These are phyloP conservation scores for Herpotrichia juniperi DNA, from an alignment of 2,329 filamentous ascomycete species.

Conservation along the genomic window DNA sequence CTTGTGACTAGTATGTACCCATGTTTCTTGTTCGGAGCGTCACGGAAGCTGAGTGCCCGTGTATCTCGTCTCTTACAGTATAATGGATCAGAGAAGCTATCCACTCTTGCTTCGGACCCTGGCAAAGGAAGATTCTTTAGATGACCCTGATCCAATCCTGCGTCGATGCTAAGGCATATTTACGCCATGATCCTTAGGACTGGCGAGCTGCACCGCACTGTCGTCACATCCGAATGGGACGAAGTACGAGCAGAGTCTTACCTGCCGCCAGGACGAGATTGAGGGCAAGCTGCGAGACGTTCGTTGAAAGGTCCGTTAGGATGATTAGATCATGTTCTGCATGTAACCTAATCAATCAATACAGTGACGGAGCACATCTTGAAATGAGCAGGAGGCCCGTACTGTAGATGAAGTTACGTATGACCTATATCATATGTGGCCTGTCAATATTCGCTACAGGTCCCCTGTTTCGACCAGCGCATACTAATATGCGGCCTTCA, in stretches of 20 bases:
- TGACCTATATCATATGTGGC: background rate
- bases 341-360: no score
- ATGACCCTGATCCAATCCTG: background rate
- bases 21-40: no score
- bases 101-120: background rate
- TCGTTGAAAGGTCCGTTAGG: no score
- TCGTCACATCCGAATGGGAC: background rate
- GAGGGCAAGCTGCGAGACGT: no score
- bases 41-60: no score
- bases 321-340: no score
- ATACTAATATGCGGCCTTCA: background rate
- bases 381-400: no score
- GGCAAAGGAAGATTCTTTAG: background rate
- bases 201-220: background rate
- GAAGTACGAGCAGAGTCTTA: no score
- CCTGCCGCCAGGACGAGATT: no score
- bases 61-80: background rate
- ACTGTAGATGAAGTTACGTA: background rate
- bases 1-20: no score
- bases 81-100: background rate
- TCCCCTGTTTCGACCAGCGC: background rate
- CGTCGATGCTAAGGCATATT: background rate
- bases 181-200: background rate
- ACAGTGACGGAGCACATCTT: no score
- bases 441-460: background rate